phyloP scores from a whole-genome alignment of 352 stramenopile species.

The Blastocystis sp. region DNA sequence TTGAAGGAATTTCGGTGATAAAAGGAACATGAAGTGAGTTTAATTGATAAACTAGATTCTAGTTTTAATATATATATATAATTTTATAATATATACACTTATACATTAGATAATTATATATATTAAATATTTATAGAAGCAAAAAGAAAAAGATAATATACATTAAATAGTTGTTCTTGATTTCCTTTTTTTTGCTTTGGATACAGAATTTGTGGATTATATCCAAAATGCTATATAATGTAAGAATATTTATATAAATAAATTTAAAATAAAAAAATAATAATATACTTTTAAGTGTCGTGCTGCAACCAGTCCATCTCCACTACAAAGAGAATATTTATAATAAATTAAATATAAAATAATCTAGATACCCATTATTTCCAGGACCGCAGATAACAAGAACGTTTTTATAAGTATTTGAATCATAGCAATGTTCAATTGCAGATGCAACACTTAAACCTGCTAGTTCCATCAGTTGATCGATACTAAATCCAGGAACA shows the following conservation, averaged over 20 bases:
- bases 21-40: conserved; percentile 44
- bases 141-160: not conserved
- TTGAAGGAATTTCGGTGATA: conserved; percentile 13
- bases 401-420: conserved; percentile 44
- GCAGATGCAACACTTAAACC: conserved; percentile 51
- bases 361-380: conserved; percentile 72
- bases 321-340: too few relatives aligned
- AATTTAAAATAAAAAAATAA: too few relatives aligned
- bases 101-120: not conserved
- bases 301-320: conserved; percentile 87
- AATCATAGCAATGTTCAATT: conserved; percentile 54
- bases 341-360: not conserved
- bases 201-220: conserved; percentile 72
- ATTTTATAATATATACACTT: not conserved
- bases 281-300: conserved; percentile 84
- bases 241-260: too few relatives aligned
- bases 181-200: conserved; percentile 60
- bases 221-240: conserved; percentile 93
- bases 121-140: not conserved
- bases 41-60: conserved; percentile 48
- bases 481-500: conserved; percentile 63
- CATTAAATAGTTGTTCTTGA: conserved; percentile 46
- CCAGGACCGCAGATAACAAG: conserved; percentile 79
- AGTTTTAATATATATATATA: not conserved
- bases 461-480: conserved; percentile 96